Conservation (phyloP, 148 eudicot species). For the Cornus kousa region DNA sequence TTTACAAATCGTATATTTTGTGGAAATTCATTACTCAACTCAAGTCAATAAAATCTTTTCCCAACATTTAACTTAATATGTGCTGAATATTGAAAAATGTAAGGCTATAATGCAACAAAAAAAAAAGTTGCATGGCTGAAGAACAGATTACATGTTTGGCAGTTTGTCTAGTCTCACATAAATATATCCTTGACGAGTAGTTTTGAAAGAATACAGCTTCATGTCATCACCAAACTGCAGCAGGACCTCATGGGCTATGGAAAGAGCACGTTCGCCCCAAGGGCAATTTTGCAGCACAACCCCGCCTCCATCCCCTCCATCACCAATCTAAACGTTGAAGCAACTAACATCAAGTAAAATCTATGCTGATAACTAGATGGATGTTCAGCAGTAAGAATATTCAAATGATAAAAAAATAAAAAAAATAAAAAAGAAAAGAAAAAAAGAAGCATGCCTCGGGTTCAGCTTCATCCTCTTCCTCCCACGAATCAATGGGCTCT, state of each 20-base stretch:
- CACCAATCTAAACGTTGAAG: slow-evolving; percentile 55
- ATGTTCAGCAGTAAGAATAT: slow-evolving; percentile 5
- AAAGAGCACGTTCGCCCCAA: slow-evolving; percentile 82
- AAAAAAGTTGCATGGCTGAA: background rate
- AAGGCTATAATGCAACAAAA: slow-evolving; percentile 9
- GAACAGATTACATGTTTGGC: slow-evolving; percentile 55
- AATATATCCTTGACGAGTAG: slow-evolving; percentile 75
- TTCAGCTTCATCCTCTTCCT: slow-evolving; percentile 84
- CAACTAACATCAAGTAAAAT: slow-evolving; percentile 3
- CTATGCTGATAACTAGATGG: background rate
- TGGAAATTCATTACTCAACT: background rate
- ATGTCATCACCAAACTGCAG: slow-evolving; percentile 60
- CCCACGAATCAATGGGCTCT: slow-evolving; percentile 67
- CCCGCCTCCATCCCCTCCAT: slow-evolving; percentile 99
- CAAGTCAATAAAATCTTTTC: too few relatives aligned
- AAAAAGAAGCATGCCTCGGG: slow-evolving; percentile 52
- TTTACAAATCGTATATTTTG: background rate
- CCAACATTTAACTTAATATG: too few relatives aligned
- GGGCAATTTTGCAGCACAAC: slow-evolving; percentile 68
- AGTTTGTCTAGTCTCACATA: slow-evolving; percentile 86
- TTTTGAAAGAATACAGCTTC: slow-evolving; percentile 70
- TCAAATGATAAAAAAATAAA: background rate
- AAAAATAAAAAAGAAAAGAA: too few relatives aligned
- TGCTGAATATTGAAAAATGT: background rate
- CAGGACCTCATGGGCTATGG: slow-evolving; percentile 72